phyloP scores from a whole-genome alignment of 495 filamentous ascomycete genomes.

The Penicillium simplicissimum region DNA sequence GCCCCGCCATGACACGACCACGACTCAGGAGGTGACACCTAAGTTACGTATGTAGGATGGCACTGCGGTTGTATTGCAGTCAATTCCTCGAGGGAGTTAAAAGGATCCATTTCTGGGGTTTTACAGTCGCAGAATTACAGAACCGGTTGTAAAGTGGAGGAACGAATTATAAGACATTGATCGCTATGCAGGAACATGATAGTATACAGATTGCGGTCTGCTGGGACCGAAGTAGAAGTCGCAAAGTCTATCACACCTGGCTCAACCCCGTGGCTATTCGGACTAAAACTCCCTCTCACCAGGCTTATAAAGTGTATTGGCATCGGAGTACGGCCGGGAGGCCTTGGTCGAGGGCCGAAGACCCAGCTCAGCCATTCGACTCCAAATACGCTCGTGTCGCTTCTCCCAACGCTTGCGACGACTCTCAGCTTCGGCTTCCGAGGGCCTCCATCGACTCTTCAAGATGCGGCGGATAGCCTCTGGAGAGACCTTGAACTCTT shows the following conservation, averaged over 20 bases:
- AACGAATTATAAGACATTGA: background rate
- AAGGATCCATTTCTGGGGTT: background rate
- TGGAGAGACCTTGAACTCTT: slow-evolving; percentile 79
- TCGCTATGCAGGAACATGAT: background rate
- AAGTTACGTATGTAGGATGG: background rate
- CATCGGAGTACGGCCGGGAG: slow-evolving; percentile 27
- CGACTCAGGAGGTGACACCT: background rate
- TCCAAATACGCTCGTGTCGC: slow-evolving; percentile 77
- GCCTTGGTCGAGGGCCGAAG: slow-evolving; percentile 49
- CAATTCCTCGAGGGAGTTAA: background rate
- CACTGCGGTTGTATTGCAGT: background rate
- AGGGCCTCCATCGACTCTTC: slow-evolving; percentile 78
- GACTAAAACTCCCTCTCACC: slow-evolving; percentile 7
- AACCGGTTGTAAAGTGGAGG: background rate
- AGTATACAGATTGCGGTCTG: background rate
- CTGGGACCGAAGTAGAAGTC: background rate
- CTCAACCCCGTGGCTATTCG: background rate
- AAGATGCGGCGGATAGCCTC: slow-evolving; percentile 87
- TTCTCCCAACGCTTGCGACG: slow-evolving; percentile 74
- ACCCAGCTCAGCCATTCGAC: slow-evolving; percentile 69
- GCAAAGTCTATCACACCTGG: background rate
- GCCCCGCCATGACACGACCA: background rate
- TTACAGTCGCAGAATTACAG: background rate
- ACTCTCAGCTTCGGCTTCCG: slow-evolving; percentile 57
- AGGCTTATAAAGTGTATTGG: slow-evolving; percentile 31